Base-by-base conservation (phyloP, 2,329 filamentous ascomycete species). In the Triangularia setosa region DNA sequence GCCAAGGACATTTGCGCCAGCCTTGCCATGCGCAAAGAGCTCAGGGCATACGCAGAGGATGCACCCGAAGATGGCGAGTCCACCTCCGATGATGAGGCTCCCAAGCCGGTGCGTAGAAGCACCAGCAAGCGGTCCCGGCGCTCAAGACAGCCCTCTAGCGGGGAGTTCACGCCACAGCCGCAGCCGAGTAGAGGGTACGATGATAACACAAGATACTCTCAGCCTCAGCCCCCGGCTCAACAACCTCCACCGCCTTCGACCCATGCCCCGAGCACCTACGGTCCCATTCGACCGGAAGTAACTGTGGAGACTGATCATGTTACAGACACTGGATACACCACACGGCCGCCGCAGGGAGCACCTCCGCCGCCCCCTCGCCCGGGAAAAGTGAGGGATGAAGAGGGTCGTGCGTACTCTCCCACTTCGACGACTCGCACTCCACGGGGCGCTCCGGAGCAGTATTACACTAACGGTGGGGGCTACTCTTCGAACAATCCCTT, bases 21-120 rank as follows among this genome's bases (percentile, higher is more conserved):
- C 63, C 73, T 84, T 16, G 81, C 82, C 7, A 83, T 84, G 81
- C 76, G 82, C 44, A 83, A 82, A 67, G 81, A 84, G 65, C 68
- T 84, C 18, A 75, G 81, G 62, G 70, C 70, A 69, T 73, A 72
- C 24, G 71, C 71, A 24, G 74, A 75, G 0, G 72, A 73, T 27
- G 69, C 65, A 3, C 65, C 63, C 5, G 71, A 72, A 30, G 64
- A 72, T 27, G 52, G 52, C 11, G 52, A 55, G 18, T 55, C 52
- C 9, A 72, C 67, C 1, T 72, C 70, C 5, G 73, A 75, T 4
- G 72, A 74, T 1, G 75, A 75, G 0, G 69, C 66, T 18, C 61
- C 65, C 14, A 62, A 58, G 11, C 9, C 44, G 12, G 24, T 55
- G 12, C 23, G 25, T 16, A 25, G 52, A 28, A 55, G 52, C 18